phyloP scores from a whole-genome alignment of 1,284 basidiomycete species.

The Ceratorhiza oryzae-sativae region DNA sequence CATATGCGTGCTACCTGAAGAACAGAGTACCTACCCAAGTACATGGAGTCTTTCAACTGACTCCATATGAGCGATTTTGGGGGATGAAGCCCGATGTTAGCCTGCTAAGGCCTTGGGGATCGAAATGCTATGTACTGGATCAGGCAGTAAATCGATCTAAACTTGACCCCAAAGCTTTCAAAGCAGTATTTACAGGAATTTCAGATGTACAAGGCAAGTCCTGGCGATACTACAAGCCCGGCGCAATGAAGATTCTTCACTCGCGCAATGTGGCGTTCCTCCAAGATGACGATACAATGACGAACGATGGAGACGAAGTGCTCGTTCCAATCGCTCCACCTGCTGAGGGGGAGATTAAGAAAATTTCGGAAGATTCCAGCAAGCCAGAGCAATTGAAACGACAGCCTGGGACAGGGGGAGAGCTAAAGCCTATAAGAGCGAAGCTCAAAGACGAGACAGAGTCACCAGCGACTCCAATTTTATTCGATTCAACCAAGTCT shows the following conservation, averaged over 20 bases:
- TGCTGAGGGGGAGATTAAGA: constrained; percentile 9
- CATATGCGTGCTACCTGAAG: too few species aligned
- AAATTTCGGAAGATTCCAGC: not conserved
- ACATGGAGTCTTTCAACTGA: too few species aligned
- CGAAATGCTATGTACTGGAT: constrained; percentile 9
- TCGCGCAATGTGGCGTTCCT: too few species aligned
- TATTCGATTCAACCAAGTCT: not conserved
- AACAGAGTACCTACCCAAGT: too few species aligned
- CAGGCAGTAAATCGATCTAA: constrained; percentile 5
- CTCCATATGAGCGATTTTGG: too few species aligned
- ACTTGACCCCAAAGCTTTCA: not conserved
- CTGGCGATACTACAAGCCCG: constrained; percentile 21
- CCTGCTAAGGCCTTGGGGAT: too few species aligned
- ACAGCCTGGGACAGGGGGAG: not conserved
- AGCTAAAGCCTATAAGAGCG: not conserved
- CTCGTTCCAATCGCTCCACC: constrained; percentile 12
- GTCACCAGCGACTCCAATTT: not conserved
- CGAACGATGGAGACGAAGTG: too few species aligned
- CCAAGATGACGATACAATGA: too few species aligned
- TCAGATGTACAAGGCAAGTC: constrained; percentile 15
- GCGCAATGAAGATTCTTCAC: too few species aligned
- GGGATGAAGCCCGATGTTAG: too few species aligned
- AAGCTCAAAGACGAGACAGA: not conserved
- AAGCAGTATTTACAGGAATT: not conserved
- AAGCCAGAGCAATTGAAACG: not conserved